A percentile compares a stretch with the other conserved stretches of the same genome.
Conservation (phyloP, 2,329 filamentous ascomycete genomes). For the Rhynchosporium graminicola region DNA sequence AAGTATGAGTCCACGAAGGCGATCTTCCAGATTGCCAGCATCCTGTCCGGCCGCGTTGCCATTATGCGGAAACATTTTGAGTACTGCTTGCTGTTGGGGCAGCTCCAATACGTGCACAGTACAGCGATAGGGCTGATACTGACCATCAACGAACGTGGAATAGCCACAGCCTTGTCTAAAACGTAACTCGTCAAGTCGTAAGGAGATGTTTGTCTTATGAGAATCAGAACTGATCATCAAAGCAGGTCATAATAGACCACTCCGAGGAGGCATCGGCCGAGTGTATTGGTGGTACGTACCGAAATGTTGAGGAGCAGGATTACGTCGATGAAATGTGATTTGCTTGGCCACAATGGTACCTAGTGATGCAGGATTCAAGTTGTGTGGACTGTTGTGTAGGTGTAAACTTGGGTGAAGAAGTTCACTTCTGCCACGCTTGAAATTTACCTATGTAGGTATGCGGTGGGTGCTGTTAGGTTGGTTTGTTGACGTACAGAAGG, state of each 20-base stretch:
- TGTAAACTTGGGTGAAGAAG: neutral
- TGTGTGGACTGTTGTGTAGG: no score
- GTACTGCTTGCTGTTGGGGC: neutral
- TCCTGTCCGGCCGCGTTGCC: constrained; percentile 17
- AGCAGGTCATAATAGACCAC: neutral
- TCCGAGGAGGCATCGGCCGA: no score
- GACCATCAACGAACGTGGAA: neutral
- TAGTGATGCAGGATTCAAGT: no score
- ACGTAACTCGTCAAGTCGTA: no score
- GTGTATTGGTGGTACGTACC: no score
- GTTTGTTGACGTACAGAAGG: neutral
- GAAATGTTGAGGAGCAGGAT: no score
- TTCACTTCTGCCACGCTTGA: neutral
- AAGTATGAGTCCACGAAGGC: constrained; percentile 61
- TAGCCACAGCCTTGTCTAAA: neutral
- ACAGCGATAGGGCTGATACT: neutral
- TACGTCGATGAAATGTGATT: no score
- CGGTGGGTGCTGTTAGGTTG: neutral
- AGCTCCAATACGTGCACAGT: neutral
- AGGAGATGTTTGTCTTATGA: no score
- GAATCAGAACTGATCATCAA: neutral
- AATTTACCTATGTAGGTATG: neutral
- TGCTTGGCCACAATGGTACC: no score
- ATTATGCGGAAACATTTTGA: constrained; percentile 32
- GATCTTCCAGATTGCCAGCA: constrained; percentile 51